Conservation (phyloP, 129 eudicot genomes). For the Scalesia atractyloides region DNA sequence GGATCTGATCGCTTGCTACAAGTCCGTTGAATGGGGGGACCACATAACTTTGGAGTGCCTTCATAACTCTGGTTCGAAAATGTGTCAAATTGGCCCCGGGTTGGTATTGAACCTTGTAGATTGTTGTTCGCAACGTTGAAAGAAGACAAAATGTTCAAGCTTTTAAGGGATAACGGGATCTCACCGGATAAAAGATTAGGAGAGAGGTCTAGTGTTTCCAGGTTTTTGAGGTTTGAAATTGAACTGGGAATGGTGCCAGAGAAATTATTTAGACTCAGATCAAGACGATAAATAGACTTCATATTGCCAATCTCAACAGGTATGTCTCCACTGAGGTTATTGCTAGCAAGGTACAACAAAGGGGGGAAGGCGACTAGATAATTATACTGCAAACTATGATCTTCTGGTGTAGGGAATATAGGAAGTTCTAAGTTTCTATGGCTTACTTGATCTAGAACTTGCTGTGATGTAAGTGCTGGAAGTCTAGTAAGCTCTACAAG, state of each 20-base stretch:
- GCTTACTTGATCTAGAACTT: background rate
- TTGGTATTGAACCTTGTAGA: conserved; percentile 1
- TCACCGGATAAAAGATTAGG: background rate
- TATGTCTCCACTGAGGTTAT: background rate
- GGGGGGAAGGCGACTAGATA: background rate
- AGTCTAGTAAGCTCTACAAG: conserved; percentile 11
- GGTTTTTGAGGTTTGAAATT: background rate
- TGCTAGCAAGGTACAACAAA: background rate
- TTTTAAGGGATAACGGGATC: background rate
- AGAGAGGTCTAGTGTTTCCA: background rate
- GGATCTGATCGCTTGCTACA: background rate
- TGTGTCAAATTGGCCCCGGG: background rate
- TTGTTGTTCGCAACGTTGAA: background rate
- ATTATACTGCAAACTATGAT: background rate
- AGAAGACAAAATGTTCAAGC: background rate
- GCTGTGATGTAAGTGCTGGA: background rate
- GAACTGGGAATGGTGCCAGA: background rate
- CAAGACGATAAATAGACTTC: background rate
- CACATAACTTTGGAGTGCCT: background rate
- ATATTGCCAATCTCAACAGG: background rate
- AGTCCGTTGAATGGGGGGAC: background rate
- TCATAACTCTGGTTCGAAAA: background rate
- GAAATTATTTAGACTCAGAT: background rate
- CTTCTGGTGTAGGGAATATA: background rate
- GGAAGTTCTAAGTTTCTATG: background rate